phyloP scores from a whole-genome alignment of 371 early-diverging fungal genomes.

The Mortierella sp. region DNA sequence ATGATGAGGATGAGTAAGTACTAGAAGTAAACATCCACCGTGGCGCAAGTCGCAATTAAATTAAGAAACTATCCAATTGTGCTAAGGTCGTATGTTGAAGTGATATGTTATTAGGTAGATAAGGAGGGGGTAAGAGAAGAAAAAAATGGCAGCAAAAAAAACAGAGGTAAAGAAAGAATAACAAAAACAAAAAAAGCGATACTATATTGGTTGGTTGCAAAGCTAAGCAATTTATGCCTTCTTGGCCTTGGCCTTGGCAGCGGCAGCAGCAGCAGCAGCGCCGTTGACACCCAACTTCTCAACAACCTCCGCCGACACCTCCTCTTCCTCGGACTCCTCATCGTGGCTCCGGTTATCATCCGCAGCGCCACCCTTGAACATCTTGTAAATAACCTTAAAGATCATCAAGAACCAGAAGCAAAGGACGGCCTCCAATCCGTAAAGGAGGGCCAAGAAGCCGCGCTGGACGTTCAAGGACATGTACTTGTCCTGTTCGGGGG shows the following conservation, averaged over 20 bases:
- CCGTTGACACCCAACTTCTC: conserved; percentile 35
- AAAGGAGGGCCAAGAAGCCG: conserved; percentile 71
- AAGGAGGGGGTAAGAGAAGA: conserved; percentile 9
- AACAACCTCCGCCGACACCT: conserved; percentile 2
- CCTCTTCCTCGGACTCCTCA: conserved; percentile 59
- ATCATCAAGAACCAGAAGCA: conserved; percentile 88
- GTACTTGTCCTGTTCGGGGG: conserved; percentile 72
- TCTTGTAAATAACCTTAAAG: conserved; percentile 74
- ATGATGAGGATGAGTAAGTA: conserved; percentile 43
- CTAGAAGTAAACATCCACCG: too few relatives aligned
- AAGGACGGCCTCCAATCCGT: conserved; percentile 75
- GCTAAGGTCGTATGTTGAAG: background rate
- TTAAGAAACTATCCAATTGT: background rate
- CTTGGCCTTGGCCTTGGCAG: conserved; percentile 16
- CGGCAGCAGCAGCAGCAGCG: background rate
- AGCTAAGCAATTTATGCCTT: conserved; percentile 24
- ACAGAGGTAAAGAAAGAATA: background rate
- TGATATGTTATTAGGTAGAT: background rate
- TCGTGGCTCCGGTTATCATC: conserved; percentile 81
- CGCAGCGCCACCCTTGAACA: conserved; percentile 72
- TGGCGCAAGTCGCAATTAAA: too few relatives aligned
- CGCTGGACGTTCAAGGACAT: conserved; percentile 68
- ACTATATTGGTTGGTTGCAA: background rate
- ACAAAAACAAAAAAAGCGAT: background rate
- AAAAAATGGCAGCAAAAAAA: conserved; percentile 10